These are phyloP conservation scores for Zelopaecilomyces penicillatus DNA, from an alignment of 2,329 filamentous ascomycete species.

Conservation along the genomic window DNA sequence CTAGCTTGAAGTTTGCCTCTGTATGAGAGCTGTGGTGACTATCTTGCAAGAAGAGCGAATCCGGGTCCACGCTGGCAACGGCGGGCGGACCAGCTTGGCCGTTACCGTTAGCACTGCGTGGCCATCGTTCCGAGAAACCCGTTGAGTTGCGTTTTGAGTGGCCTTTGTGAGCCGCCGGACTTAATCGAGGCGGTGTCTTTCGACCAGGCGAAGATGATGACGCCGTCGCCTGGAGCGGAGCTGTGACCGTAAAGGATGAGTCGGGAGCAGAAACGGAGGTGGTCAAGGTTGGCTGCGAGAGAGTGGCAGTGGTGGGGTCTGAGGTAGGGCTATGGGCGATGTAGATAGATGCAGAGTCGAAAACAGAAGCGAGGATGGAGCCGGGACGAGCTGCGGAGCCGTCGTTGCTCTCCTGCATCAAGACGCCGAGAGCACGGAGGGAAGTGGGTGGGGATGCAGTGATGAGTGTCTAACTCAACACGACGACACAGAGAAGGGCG, in stretches of 20 bases:
- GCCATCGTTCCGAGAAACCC: slow-evolving; percentile 10
- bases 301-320: background rate
- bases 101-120: slow-evolving; percentile 7
- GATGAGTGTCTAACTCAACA: no score
- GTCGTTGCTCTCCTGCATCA: slow-evolving; percentile 21
- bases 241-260: slow-evolving; percentile 2
- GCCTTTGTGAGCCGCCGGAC: slow-evolving; percentile 1
- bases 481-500: no score
- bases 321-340: background rate
- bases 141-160: slow-evolving; percentile 9
- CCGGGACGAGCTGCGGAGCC: slow-evolving; percentile 7
- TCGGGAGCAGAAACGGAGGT: background rate
- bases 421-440: slow-evolving; percentile 14
- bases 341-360: slow-evolving; percentile 4
- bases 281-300: background rate
- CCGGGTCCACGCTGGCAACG: background rate
- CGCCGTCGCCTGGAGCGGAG: background rate
- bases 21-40: slow-evolving; percentile 2
- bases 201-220: background rate
- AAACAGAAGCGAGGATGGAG: slow-evolving; percentile 10
- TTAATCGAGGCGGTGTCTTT: background rate
- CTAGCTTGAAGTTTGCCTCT: slow-evolving; percentile 8
- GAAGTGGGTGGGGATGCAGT: background rate
- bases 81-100: slow-evolving; percentile 8
- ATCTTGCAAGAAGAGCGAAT: background rate